Evolutionary conservation across 2,329 filamentous ascomycete genomes (phyloP), one percentile per base, ranked within the genome.

Genomic region (Fulvia fulva): DNA sequence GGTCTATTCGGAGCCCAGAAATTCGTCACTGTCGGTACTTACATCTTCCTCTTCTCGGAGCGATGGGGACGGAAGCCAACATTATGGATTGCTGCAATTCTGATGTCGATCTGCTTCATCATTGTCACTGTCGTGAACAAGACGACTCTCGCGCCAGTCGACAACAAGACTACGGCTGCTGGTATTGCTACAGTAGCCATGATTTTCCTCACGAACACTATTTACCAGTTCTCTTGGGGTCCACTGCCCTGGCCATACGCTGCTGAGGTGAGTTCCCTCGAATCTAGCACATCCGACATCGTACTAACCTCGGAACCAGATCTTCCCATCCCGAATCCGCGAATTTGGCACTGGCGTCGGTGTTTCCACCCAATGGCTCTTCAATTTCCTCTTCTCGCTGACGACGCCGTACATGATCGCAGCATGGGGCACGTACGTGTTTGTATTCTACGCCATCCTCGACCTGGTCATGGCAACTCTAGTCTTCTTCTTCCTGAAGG

Each of bases 171-270:
- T 2, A 71, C 70, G 5, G 61, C 64, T 19, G 65, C 77, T 1
- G 79, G 78, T 0, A 80, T 82, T 28, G 77, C 77, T 1, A 84
- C 81, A 0, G 75, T 85, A 0, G 77, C 78, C 0, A 71, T 85
- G 30, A 83, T 84, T 50, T 84, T 83, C 65, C 69, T 84, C 16
- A 80, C 80, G 51, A 80, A 83, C 34, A 76, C 82, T 64, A 76
- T 74, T 2, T 83, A 81, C 64, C 79, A 80, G 32, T 77, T 80
- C 41, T 78, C 75, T 0, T 83, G 80, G 80, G 80, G 81, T 0
- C 80, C 80, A 0, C 46, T 65, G 14, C 62, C 78, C 16, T 83
- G 80, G 80, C 73, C 81, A 1, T 83, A 81, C 64, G 74, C 78
- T 60, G 75, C 75, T 1, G 67, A 68, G 62, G 65, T 65, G 19